phyloP scores from a whole-genome alignment of 2,329 filamentous ascomycete species.

The Penicillium brevicompactum region DNA sequence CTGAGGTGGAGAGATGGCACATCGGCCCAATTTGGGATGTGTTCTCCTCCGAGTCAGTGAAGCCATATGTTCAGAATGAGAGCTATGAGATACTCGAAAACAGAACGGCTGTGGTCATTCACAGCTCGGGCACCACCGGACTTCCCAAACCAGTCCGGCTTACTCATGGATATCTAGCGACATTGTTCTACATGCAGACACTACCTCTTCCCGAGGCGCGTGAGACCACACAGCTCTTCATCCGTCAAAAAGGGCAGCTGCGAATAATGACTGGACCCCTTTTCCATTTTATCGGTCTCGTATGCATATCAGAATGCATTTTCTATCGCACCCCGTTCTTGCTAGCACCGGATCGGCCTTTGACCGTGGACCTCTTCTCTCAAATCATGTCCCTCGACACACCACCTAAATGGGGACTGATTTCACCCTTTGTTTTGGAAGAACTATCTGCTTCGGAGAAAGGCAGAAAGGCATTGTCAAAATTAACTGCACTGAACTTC shows the following conservation, averaged over 20 bases:
- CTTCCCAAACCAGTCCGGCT: neutral
- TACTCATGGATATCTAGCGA: neutral
- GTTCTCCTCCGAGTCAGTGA: neutral
- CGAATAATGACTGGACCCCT: neutral
- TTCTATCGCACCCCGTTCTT: slow-evolving; percentile 86
- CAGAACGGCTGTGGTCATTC: neutral
- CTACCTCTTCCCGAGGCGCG: neutral
- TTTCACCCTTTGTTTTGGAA: slow-evolving; percentile 2
- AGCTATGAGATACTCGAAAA: neutral
- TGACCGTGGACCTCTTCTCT: slow-evolving; percentile 4
- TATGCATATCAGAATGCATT: slow-evolving; percentile 77
- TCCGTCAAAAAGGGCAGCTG: neutral
- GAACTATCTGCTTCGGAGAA: slow-evolving; percentile 2
- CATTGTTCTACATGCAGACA: neutral
- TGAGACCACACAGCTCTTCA: neutral
- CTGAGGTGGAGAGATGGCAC: neutral
- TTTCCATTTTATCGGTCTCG: slow-evolving; percentile 14
- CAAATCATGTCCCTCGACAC: neutral
- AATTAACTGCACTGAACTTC: neutral
- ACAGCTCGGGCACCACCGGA: neutral
- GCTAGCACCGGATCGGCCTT: slow-evolving; percentile 83
- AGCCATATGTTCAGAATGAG: neutral
- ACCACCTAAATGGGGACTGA: neutral
- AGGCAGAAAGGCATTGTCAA: neutral
- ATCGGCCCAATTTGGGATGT: slow-evolving; percentile 2